Evolutionary conservation across 2,329 filamentous ascomycete species (phyloP).

Genomic region (Escovopsis sp.): DNA sequence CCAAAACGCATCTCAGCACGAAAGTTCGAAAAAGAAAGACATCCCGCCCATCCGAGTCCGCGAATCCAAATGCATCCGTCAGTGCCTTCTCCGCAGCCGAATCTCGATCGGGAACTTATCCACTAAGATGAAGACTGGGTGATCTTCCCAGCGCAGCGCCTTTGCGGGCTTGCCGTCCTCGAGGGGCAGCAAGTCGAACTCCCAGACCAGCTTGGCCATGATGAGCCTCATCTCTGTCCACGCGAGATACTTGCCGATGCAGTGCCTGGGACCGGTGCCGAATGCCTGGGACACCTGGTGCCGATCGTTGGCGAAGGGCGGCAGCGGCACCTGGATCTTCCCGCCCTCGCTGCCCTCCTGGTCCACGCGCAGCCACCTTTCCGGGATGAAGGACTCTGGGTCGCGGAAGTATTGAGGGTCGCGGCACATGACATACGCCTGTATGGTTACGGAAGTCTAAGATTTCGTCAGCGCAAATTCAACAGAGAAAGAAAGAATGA

Average conservation of each 20-base stretch:
- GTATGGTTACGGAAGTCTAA: slow-evolving; percentile 4
- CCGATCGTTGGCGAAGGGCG: slow-evolving; percentile 3
- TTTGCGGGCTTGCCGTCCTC: background rate
- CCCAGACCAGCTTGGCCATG: slow-evolving; percentile 4
- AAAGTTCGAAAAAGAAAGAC: too few relatives aligned
- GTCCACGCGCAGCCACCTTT: slow-evolving; percentile 1
- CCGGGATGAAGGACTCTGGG: slow-evolving; percentile 3
- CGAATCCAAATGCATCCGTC: too few relatives aligned
- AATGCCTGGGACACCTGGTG: slow-evolving; percentile 3
- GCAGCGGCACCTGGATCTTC: background rate
- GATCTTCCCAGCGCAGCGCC: slow-evolving; percentile 3
- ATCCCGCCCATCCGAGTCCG: too few relatives aligned
- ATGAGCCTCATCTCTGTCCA: slow-evolving; percentile 6
- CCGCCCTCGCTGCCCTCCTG: too few relatives aligned
- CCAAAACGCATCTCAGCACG: too few relatives aligned
- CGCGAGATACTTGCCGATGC: slow-evolving; percentile 3
- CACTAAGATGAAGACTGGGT: slow-evolving; percentile 2
- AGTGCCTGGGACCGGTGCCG: slow-evolving; percentile 2
- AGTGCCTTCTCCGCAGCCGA: background rate
- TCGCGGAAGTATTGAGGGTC: slow-evolving; percentile 1
- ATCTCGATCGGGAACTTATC: slow-evolving; percentile 3
- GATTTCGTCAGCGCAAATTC: slow-evolving; percentile 24
- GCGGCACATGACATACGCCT: slow-evolving; percentile 3
- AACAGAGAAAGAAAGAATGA: slow-evolving; percentile 10
- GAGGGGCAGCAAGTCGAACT: slow-evolving; percentile 4